Conservation (phyloP, 352 stramenopile species). For the Phytophthora megakarya region DNA sequence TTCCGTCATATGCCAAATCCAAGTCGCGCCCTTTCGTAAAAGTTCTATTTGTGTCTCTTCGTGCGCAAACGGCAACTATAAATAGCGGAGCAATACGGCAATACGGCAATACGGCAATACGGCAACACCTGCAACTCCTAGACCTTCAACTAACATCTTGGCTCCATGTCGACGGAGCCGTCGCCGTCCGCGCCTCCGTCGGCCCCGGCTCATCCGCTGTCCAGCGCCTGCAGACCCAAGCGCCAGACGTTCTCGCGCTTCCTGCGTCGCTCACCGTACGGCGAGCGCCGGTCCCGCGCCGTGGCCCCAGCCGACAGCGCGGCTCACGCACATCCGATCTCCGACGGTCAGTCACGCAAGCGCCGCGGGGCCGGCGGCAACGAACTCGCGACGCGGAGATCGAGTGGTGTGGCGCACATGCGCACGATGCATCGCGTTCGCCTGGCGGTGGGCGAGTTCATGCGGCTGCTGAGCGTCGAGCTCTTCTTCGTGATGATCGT, state of each 20-base stretch:
- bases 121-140: constrained; percentile 19
- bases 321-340: constrained; percentile 1
- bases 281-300: constrained; percentile 60
- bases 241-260: constrained; percentile 63
- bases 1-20: constrained; percentile 10
- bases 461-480: constrained; percentile 84
- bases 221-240: constrained; percentile 57
- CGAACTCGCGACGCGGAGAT: constrained; percentile 40
- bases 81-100: constrained; percentile 13
- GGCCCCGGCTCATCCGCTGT: constrained; percentile 20
- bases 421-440: constrained; percentile 51
- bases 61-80: constrained; percentile 1
- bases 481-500: constrained; percentile 91
- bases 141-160: constrained; percentile 15
- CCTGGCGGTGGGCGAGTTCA: constrained; percentile 73
- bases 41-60: constrained; percentile 21
- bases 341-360: constrained; percentile 16
- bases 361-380: constrained; percentile 46
- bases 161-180: constrained; percentile 34
- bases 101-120: background rate
- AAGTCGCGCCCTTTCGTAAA: constrained; percentile 19
- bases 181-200: constrained; percentile 31
- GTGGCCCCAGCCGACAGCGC: constrained; percentile 58
- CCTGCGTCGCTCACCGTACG: constrained; percentile 64
- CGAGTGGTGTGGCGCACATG: constrained; percentile 40